phyloP scores from a whole-genome alignment of 768 basidiomycete genomes.

The Naganishia randhawae region DNA sequence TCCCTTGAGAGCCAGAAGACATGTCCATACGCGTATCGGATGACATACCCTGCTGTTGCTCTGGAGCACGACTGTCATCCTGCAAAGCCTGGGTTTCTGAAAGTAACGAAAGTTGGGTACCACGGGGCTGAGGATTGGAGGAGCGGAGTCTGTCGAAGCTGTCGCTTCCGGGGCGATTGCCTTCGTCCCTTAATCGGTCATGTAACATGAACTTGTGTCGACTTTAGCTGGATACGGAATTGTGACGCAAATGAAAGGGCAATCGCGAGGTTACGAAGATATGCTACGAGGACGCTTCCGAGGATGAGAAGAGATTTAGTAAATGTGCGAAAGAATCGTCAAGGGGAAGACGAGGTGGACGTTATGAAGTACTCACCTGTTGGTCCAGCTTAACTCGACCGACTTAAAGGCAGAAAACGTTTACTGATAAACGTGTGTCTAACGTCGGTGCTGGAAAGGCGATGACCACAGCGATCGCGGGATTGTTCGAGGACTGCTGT shows the following conservation, averaged over 20 bases:
- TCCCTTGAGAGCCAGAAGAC: not conserved
- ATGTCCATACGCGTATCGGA: not conserved
- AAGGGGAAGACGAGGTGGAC: no score
- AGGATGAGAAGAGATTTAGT: not conserved
- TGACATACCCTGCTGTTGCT: not conserved
- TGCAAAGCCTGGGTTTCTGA: not conserved
- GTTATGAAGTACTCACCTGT: not conserved
- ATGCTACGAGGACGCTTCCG: not conserved
- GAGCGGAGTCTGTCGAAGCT: not conserved
- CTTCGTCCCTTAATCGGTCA: slow-evolving; percentile 19
- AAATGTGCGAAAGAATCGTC: not conserved
- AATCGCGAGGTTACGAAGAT: not conserved
- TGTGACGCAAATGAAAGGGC: slow-evolving; percentile 1
- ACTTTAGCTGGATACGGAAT: not conserved
- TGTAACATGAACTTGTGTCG: slow-evolving; percentile 18
- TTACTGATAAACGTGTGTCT: slow-evolving; percentile 21
- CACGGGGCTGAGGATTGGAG: not conserved
- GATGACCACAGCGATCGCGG: not conserved
- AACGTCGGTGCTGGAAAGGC: not conserved
- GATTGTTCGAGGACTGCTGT: no score
- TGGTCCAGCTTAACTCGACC: not conserved
- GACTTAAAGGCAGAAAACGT: slow-evolving; percentile 5
- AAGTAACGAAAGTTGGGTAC: not conserved
- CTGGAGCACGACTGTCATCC: not conserved
- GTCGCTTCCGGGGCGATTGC: slow-evolving; percentile 9